A percentile compares a stretch with the other conserved stretches of the same genome.
These are phyloP conservation scores for Selenicereus undatus DNA, from an alignment of 148 eudicot genomes.

Conservation along the genomic window DNA sequence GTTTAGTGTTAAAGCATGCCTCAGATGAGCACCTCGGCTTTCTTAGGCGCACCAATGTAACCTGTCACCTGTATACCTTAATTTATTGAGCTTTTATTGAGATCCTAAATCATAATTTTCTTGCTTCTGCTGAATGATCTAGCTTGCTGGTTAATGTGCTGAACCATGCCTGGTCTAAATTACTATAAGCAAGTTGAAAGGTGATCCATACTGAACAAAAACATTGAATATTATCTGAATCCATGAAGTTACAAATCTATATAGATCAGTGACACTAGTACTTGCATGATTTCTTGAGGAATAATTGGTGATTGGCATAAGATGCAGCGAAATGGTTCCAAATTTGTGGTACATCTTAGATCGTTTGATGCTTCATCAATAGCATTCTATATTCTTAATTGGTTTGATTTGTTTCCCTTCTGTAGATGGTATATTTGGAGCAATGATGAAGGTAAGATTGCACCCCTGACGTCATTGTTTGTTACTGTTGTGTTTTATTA, in stretches of 20 bases:
- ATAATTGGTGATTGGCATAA: background rate
- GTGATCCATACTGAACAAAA: no score
- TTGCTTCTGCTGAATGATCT: no score
- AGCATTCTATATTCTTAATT: conserved; percentile 1
- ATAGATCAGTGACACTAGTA: background rate
- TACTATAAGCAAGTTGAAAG: no score
- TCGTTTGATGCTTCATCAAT: background rate
- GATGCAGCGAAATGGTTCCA: background rate
- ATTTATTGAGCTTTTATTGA: no score
- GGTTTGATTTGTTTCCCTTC: conserved; percentile 16
- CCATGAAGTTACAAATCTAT: background rate
- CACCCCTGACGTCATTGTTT: background rate
- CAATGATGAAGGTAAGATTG: conserved; percentile 84
- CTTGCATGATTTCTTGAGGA: background rate
- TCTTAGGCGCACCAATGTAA: no score
- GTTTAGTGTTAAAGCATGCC: no score
- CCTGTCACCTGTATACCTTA: no score
- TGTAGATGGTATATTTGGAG: conserved; percentile 96
- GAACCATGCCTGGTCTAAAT: no score
- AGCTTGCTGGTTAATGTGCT: no score
- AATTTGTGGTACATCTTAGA: background rate
- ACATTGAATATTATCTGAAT: background rate
- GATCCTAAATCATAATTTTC: no score
- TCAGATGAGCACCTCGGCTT: no score
- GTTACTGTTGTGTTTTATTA: background rate